Evolutionary conservation across 345 rosid species (phyloP).

Genomic region (Excoecaria agallocha): DNA sequence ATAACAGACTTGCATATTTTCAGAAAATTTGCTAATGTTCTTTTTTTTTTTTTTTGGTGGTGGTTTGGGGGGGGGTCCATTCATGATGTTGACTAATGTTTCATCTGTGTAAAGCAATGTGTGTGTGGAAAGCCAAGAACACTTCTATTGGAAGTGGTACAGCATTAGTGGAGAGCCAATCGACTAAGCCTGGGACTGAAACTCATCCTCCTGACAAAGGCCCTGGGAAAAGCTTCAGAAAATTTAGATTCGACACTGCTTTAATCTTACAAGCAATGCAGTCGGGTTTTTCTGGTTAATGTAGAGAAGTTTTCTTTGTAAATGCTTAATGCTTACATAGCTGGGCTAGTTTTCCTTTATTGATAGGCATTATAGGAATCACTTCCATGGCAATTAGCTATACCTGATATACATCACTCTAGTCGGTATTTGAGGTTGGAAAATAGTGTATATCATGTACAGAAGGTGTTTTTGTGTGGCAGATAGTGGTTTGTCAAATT

Average conservation of each 20-base stretch:
- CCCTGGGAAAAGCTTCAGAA: slow-evolving; percentile 61
- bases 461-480: slow-evolving; percentile 17
- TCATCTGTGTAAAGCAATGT: slow-evolving; percentile 41
- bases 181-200: slow-evolving; percentile 39
- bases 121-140: slow-evolving; percentile 82
- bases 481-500: not conserved
- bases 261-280: slow-evolving; percentile 71
- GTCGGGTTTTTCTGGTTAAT: slow-evolving; percentile 29
- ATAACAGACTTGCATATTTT: not conserved
- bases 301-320: slow-evolving; percentile 12
- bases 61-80: not conserved
- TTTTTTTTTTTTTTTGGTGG: not conserved
- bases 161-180: slow-evolving; percentile 45
- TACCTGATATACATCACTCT: slow-evolving; percentile 22
- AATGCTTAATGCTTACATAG: slow-evolving; percentile 18
- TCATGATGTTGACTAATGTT: slow-evolving; percentile 29
- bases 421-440: slow-evolving; percentile 27
- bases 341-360: slow-evolving; percentile 20
- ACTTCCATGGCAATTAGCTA: slow-evolving; percentile 12
- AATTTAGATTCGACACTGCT: slow-evolving; percentile 57
- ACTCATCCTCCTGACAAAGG: slow-evolving; percentile 47
- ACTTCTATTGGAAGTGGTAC: slow-evolving; percentile 50
- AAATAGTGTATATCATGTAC: slow-evolving; percentile 36
- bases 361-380: slow-evolving; percentile 2
- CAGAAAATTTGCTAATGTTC: not conserved